A percentile compares a stretch with the other conserved stretches of the same genome.
Evolutionary conservation across 2,329 filamentous ascomycete genomes (phyloP).

Genomic region (Fusarium temperatum): DNA sequence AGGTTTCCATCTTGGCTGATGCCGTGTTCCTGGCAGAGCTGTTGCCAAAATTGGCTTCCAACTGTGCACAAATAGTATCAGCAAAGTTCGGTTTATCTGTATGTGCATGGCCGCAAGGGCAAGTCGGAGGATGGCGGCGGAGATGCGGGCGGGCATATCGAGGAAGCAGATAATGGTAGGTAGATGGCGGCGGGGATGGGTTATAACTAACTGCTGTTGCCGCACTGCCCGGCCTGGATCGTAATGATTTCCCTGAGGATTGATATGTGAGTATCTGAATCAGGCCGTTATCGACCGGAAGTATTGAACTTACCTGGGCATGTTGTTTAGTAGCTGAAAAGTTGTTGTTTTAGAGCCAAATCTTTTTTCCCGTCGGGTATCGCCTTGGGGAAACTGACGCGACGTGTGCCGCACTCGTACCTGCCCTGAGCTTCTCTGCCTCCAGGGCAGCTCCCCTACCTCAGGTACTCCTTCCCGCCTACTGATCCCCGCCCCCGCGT

Average conservation of each 20-base stretch:
- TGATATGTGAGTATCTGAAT: constrained; percentile 1
- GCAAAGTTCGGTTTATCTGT: neutral
- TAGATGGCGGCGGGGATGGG: constrained; percentile 16
- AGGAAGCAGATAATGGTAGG: neutral
- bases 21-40: constrained; percentile 96
- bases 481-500: constrained; percentile 33
- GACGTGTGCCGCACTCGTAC: constrained; percentile 30
- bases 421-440: constrained; percentile 7
- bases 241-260: constrained; percentile 92
- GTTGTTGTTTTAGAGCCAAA: constrained; percentile 25
- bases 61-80: constrained; percentile 65
- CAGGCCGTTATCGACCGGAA: neutral
- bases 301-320: constrained; percentile 37
- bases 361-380: constrained; percentile 16
- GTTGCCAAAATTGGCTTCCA: constrained; percentile 98
- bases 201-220: constrained; percentile 88
- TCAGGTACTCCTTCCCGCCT: neutral
- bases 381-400: constrained; percentile 26
- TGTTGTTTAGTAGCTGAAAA: constrained; percentile 25
- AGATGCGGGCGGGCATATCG: neutral
- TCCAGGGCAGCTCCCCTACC: neutral
- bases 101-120: neutral
- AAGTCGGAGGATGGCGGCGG: neutral
- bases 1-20: constrained; percentile 98
- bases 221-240: constrained; percentile 97